Percentiles rank a stretch among this genome's conserved stretches.
These are phyloP conservation scores for Elongisporangium prolatum DNA, from an alignment of 352 stramenopile species.

Conservation along the genomic window DNA sequence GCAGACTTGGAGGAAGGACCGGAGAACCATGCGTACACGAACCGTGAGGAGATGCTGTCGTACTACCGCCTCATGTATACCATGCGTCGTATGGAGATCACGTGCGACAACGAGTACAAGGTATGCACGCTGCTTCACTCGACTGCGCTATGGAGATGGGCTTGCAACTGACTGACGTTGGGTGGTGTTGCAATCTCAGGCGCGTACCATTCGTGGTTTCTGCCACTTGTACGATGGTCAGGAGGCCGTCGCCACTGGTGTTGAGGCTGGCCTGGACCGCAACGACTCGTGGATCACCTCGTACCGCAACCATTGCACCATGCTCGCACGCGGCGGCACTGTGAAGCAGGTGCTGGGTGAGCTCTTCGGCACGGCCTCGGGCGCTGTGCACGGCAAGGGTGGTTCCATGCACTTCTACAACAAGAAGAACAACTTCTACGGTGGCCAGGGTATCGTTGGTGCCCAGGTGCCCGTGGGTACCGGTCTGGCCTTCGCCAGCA, in stretches of 20 bases:
- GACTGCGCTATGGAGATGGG: neutral
- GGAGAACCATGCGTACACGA: conserved; percentile 62
- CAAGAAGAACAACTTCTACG: conserved; percentile 98
- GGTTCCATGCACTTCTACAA: conserved; percentile 99
- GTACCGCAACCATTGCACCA: conserved; percentile 99
- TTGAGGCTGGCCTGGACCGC: conserved; percentile 92
- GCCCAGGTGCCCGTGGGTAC: conserved; percentile 97
- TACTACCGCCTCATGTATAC: conserved; percentile 99
- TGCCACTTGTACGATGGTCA: conserved; percentile 99
- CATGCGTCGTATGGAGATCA: conserved; percentile 99
- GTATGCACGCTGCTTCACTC: conserved; percentile 11
- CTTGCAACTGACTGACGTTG: neutral
- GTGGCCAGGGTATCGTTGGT: conserved; percentile 97
- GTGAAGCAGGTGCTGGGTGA: conserved; percentile 94
- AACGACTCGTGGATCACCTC: conserved; percentile 99
- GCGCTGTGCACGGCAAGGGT: conserved; percentile 94
- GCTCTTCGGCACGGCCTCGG: conserved; percentile 93
- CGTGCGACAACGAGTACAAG: conserved; percentile 99
- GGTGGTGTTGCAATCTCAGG: conserved; percentile 16
- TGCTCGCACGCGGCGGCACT: conserved; percentile 91
- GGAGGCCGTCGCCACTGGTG: conserved; percentile 98
- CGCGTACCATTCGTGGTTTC: conserved; percentile 97
- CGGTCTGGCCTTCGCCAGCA: conserved; percentile 98
- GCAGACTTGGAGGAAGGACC: conserved; percentile 71
- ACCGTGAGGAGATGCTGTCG: conserved; percentile 94